Percentiles rank a stretch among this genome's conserved stretches.
These are phyloP conservation scores for Talaromyces sp. DNA, from an alignment of 2,329 filamentous ascomycete species.

Conservation along the genomic window DNA sequence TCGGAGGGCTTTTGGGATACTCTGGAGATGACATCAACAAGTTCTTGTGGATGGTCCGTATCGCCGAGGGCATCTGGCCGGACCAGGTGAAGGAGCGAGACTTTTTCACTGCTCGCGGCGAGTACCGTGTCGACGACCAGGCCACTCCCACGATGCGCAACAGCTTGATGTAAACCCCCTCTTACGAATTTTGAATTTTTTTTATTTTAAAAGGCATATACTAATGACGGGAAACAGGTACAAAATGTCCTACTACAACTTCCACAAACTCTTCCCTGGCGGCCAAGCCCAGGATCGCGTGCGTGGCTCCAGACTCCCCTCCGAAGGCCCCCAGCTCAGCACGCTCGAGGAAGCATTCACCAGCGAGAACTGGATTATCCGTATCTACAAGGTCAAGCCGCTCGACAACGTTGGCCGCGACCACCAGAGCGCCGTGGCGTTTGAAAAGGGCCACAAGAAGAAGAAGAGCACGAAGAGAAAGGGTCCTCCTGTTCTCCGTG, in stretches of 20 bases:
- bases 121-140: constrained; percentile 90
- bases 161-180: constrained; percentile 78
- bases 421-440: constrained; percentile 59
- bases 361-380: constrained; percentile 99
- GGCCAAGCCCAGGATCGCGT: constrained; percentile 90
- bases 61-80: constrained; percentile 99
- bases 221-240: constrained; percentile 58
- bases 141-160: constrained; percentile 98
- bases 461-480: constrained; percentile 42
- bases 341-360: constrained; percentile 96
- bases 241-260: constrained; percentile 99
- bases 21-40: constrained; percentile 99
- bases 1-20: constrained; percentile 92
- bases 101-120: constrained; percentile 89
- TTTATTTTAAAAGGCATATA: background rate
- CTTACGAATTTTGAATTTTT: constrained; percentile 5
- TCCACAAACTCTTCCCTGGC: constrained; percentile 79
- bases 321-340: constrained; percentile 76
- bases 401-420: constrained; percentile 93
- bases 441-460: constrained; percentile 50
- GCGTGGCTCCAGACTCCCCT: constrained; percentile 72
- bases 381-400: constrained; percentile 99
- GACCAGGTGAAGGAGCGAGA: constrained; percentile 96
- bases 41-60: constrained; percentile 99
- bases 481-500: constrained; percentile 40